Evolutionary conservation across 2,329 filamentous ascomycete genomes (phyloP), one percentile per base, ranked within the genome.

Genomic region (Plenodomus lindquistii): DNA sequence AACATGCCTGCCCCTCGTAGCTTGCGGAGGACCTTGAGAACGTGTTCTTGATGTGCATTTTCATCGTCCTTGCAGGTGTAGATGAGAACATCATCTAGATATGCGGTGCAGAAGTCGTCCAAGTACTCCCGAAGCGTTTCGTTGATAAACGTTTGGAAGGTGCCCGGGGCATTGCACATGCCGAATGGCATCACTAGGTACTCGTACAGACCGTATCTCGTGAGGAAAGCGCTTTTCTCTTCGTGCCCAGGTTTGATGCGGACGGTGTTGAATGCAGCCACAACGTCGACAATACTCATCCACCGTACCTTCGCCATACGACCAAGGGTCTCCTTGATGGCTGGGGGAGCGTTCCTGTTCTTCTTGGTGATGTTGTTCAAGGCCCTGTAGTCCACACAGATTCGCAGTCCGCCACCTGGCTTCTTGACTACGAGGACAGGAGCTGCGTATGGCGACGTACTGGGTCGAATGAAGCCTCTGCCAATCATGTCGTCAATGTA

Each of bases 311-410:
- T 42, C 2, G 38, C 20, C 8, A 76, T 34, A 1, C 48, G 17
- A 22, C 63, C 44, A 24, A 69, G 43, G 0, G 63, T 67, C 43
- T 76, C 62, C 11, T 42, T 46, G 34, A 75, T 71, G 2, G 72
- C 45, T 0, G 57, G 68, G 17, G 73, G 42, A 2, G 57, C 53
- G 49, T 71, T 71, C 1, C 57, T 41, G 47, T 75, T 60, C 54
- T 74, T 72, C 20, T 63, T 60, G 3, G 61, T 74, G n/a, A 73
- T 49, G 0, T 50, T 47, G 42, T 75, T 76, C 1, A 75, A 52
- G 0, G 29, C 50, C 42, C 59, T 40, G 52, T 75, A 77, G 47
- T 76, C 59, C 5, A 75, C 55, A 54, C 54, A 75, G 36, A 75
- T 43, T 17, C 55, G 48, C 8, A 71, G 44, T 7, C 48, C 55